phyloP scores from a whole-genome alignment of 306 rosid species.

The Cicer chorassanicum region DNA sequence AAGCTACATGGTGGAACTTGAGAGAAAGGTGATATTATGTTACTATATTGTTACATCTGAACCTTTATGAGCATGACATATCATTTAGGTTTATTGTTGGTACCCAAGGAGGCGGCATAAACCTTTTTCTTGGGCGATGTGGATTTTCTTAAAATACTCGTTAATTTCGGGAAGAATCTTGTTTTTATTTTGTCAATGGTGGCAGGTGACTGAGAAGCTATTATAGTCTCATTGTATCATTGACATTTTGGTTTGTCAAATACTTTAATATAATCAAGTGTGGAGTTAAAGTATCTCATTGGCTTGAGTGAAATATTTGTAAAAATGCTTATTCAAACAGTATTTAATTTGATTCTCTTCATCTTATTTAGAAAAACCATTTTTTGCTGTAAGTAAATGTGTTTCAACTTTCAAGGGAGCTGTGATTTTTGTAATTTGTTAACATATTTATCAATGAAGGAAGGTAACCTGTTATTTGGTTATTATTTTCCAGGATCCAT shows the following conservation, averaged over 20 bases:
- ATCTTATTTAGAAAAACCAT: too few species aligned
- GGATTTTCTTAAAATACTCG: background rate
- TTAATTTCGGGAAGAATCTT: slow-evolving; percentile 16
- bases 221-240: slow-evolving; percentile 21
- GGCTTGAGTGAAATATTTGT: background rate
- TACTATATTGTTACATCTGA: slow-evolving; percentile 22
- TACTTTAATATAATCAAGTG: background rate
- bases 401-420: too few species aligned
- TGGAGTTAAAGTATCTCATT: background rate
- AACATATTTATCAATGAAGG: too few species aligned
- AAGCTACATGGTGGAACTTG: slow-evolving; percentile 96
- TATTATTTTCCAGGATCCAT: too few species aligned
- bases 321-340: too few species aligned
- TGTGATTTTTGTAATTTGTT: too few species aligned
- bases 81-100: slow-evolving; percentile 41
- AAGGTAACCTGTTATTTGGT: too few species aligned
- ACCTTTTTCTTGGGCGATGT: slow-evolving; percentile 26
- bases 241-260: background rate
- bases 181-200: slow-evolving; percentile 13
- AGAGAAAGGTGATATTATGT: slow-evolving; percentile 75
- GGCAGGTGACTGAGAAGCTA: slow-evolving; percentile 25
- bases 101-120: slow-evolving; percentile 23
- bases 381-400: too few species aligned
- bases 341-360: too few species aligned
- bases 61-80: slow-evolving; percentile 16